Conservation (phyloP, 495 filamentous ascomycete genomes). For the Podospora sp. region DNA sequence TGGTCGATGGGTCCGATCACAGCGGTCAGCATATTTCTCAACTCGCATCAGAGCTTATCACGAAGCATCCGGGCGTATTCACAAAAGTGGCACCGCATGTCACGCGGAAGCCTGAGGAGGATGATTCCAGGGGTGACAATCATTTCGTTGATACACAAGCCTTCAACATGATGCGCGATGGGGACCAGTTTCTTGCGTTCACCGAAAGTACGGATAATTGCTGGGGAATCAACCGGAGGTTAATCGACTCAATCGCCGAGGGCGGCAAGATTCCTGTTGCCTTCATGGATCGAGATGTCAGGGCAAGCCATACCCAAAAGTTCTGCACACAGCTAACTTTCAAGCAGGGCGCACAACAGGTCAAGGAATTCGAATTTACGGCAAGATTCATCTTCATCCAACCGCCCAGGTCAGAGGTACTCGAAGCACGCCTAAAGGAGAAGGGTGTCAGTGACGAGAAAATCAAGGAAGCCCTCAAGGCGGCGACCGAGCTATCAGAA, state of each 20-base stretch:
- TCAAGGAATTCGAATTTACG: constrained; percentile 68
- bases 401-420: constrained; percentile 63
- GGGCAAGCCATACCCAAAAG: constrained; percentile 11
- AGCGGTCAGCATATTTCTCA: constrained; percentile 31
- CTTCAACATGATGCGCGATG: constrained; percentile 54
- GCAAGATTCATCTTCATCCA: constrained; percentile 74
- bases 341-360: constrained; percentile 67
- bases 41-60: constrained; percentile 44
- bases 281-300: constrained; percentile 60
- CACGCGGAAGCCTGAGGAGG: constrained; percentile 46
- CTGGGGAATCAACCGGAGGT: constrained; percentile 51
- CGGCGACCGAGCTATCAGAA: constrained; percentile 67
- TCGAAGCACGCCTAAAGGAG: constrained; percentile 62
- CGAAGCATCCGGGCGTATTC: constrained; percentile 46
- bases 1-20: constrained; percentile 47
- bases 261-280: constrained; percentile 53
- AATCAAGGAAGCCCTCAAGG: constrained; percentile 59
- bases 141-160: constrained; percentile 51
- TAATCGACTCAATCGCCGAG: constrained; percentile 48
- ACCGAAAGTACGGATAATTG: constrained; percentile 44
- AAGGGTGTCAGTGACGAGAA: constrained; percentile 65
- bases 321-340: constrained; percentile 20
- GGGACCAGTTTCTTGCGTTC: constrained; percentile 54
- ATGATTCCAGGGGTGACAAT: constrained; percentile 50
- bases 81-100: constrained; percentile 43